These are phyloP conservation scores for Thalassiosira ordinaria DNA, from an alignment of 352 stramenopile species.

Conservation along the genomic window DNA sequence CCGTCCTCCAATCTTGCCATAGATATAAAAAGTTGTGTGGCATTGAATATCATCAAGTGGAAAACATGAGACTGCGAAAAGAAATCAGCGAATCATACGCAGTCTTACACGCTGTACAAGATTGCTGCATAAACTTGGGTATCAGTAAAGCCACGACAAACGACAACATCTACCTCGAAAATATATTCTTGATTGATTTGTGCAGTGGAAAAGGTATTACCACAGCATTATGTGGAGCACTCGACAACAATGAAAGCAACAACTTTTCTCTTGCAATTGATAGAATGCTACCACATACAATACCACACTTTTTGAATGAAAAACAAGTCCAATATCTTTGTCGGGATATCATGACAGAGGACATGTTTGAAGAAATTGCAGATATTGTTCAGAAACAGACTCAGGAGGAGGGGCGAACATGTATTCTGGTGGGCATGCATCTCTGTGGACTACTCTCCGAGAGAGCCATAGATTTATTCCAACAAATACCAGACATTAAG, in stretches of 20 bases:
- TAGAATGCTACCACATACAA: conserved; percentile 26
- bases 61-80: conserved; percentile 46
- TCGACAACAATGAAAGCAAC: conserved; percentile 15
- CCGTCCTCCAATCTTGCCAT: too few relatives aligned
- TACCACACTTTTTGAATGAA: conserved; percentile 40
- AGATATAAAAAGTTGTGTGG: conserved; percentile 29
- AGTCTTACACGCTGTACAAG: conserved; percentile 41
- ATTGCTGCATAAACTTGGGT: conserved; percentile 16
- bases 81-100: conserved; percentile 38
- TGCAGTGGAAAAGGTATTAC: conserved; percentile 46
- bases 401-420: conserved; percentile 5
- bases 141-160: not conserved
- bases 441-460: conserved; percentile 37
- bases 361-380: conserved; percentile 30
- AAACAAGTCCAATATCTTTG: conserved; percentile 28
- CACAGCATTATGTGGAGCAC: conserved; percentile 33
- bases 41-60: conserved; percentile 40
- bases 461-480: conserved; percentile 39
- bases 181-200: conserved; percentile 49
- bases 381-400: conserved; percentile 26
- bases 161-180: conserved; percentile 11
- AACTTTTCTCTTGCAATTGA: conserved; percentile 41
- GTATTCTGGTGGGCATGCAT: conserved; percentile 46
- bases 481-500: conserved; percentile 28
- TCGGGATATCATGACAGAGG: conserved; percentile 30